These are phyloP conservation scores for Irpex rosettiformis DNA, from an alignment of 1,284 basidiomycete genomes.

Conservation along the genomic window DNA sequence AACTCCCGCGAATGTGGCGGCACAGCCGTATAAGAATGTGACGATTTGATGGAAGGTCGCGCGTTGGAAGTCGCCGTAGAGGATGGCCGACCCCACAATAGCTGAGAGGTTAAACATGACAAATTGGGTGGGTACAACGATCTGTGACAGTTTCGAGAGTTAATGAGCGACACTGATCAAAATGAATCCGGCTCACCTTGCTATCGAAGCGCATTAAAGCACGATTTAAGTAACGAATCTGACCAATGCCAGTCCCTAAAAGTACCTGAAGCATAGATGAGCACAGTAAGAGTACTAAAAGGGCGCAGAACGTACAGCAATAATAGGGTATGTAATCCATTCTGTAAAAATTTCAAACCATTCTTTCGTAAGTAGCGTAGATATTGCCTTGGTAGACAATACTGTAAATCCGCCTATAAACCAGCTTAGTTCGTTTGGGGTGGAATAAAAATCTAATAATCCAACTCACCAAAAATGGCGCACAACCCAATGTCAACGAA, in stretches of 20 bases:
- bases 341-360: conserved; percentile 73
- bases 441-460: neutral
- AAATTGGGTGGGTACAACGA: conserved; percentile 93
- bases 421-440: conserved; percentile 2
- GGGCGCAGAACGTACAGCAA: conserved; percentile 43
- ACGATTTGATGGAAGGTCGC: conserved; percentile 80
- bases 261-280: conserved; percentile 51
- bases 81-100: conserved; percentile 88
- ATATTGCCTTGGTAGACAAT: conserved; percentile 89
- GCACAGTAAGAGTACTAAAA: conserved; percentile 11
- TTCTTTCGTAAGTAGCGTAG: conserved; percentile 76
- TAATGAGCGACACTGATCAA: neutral
- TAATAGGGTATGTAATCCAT: conserved; percentile 77
- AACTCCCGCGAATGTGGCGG: conserved; percentile 82
- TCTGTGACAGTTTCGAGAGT: conserved; percentile 41
- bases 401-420: conserved; percentile 87
- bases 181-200: conserved; percentile 53
- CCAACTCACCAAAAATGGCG: conserved; percentile 71
- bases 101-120: conserved; percentile 86
- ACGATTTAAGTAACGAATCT: conserved; percentile 90
- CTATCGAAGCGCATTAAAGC: conserved; percentile 88
- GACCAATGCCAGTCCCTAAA: conserved; percentile 77
- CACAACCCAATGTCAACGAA: conserved; percentile 88
- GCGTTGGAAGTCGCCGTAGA: conserved; percentile 90
- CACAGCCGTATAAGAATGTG: conserved; percentile 84